phyloP scores from a whole-genome alignment of 192 early-diverging fungal species.

The Chytriomyces hyalinus region DNA sequence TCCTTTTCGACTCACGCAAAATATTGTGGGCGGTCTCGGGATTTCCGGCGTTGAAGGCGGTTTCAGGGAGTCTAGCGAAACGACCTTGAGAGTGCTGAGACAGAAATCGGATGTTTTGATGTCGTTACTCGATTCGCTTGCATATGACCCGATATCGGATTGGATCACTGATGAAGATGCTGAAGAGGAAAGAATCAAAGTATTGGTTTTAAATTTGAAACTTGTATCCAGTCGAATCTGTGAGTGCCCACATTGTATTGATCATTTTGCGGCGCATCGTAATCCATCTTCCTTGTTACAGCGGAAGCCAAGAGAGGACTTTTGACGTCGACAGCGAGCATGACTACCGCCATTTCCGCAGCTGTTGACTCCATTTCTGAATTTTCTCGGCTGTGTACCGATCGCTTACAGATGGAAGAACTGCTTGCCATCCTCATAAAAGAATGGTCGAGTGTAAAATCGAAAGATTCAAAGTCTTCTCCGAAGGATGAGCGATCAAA shows the following conservation, averaged over 20 bases:
- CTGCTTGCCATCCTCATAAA: too few relatives aligned
- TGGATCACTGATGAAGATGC: conserved; percentile 46
- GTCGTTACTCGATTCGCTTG: conserved; percentile 60
- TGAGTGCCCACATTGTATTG: conserved; percentile 17
- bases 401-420: too few relatives aligned
- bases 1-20: conserved; percentile 76
- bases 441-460: too few relatives aligned
- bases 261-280: neutral
- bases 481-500: too few relatives aligned
- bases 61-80: conserved; percentile 51
- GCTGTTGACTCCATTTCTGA: neutral
- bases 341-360: neutral
- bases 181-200: conserved; percentile 33
- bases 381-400: neutral
- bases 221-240: conserved; percentile 50
- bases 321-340: neutral
- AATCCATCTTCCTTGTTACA: neutral
- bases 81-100: conserved; percentile 44
- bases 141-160: conserved; percentile 63
- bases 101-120: conserved; percentile 51
- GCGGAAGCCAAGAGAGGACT: neutral
- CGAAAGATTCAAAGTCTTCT: too few relatives aligned
- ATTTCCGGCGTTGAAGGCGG: conserved; percentile 49
- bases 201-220: conserved; percentile 54
- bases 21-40: conserved; percentile 48